phyloP scores from a whole-genome alignment of 2,329 filamentous ascomycete genomes.

The Fusarium udum region DNA sequence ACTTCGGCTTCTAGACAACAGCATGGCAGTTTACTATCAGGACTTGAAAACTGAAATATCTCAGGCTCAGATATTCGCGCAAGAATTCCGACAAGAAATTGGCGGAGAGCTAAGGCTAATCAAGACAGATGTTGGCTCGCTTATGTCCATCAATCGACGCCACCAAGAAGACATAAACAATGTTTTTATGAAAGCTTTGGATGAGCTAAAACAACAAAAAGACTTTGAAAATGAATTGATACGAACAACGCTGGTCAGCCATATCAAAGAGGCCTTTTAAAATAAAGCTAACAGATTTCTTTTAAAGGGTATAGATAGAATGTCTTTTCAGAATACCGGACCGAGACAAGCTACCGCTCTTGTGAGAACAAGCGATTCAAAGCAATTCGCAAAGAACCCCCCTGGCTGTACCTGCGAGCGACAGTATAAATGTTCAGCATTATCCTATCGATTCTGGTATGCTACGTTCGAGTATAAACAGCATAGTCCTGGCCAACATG shows the following conservation, averaged over 20 bases:
- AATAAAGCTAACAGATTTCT: fast-evolving
- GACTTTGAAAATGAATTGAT: background rate
- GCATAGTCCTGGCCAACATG: background rate
- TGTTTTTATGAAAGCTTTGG: fast-evolving
- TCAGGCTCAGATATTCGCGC: fast-evolving
- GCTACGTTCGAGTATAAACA: background rate
- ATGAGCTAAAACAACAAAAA: background rate
- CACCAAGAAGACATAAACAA: background rate
- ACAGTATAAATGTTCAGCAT: fast-evolving
- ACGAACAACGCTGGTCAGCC: fast-evolving
- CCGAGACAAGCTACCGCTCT: background rate
- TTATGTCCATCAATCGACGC: background rate
- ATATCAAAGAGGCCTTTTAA: fast-evolving
- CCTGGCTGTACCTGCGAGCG: fast-evolving
- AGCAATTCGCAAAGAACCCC: fast-evolving
- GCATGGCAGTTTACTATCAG: fast-evolving
- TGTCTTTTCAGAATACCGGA: fast-evolving
- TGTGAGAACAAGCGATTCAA: fast-evolving
- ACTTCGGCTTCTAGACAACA: fast-evolving
- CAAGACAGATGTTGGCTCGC: background rate
- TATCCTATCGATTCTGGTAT: fast-evolving
- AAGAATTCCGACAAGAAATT: background rate
- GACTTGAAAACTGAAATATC: fast-evolving
- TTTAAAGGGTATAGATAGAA: fast-evolving
- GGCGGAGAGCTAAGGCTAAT: background rate